These are phyloP conservation scores for Kregervanrija fluxuum DNA, from an alignment of 805 yeast species.

Conservation along the genomic window DNA sequence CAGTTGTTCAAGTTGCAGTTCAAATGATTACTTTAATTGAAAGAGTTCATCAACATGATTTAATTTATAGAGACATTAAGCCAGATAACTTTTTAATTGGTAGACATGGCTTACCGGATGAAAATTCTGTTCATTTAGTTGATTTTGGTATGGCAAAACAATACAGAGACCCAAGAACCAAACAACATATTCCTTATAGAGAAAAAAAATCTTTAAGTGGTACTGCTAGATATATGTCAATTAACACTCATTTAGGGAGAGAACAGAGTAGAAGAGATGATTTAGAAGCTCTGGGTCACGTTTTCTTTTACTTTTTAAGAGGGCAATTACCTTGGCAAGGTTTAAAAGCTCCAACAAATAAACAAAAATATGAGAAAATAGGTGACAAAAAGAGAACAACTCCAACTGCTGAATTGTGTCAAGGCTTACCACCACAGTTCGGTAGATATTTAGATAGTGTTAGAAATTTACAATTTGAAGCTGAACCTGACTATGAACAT, in stretches of 20 bases:
- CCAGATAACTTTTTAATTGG: conserved; percentile 97
- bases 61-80: conserved; percentile 93
- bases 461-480: conserved; percentile 85
- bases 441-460: conserved; percentile 87
- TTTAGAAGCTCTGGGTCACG: conserved; percentile 94
- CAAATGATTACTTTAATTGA: conserved; percentile 90
- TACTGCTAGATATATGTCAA: conserved; percentile 97
- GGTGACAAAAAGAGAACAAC: conserved; percentile 95
- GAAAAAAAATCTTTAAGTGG: conserved; percentile 95
- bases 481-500: conserved; percentile 89
- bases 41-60: conserved; percentile 79
- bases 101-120: conserved; percentile 75
- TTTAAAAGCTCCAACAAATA: conserved; percentile 93
- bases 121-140: conserved; percentile 79
- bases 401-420: conserved; percentile 75
- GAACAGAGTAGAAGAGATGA: conserved; percentile 97
- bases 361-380: conserved; percentile 94
- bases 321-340: conserved; percentile 99
- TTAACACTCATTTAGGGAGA: conserved; percentile 94
- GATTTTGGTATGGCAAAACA: conserved; percentile 99
- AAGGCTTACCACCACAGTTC: conserved; percentile 86
- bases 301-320: conserved; percentile 86
- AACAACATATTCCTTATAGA: conserved; percentile 92
- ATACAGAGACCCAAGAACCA: conserved; percentile 93
- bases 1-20: conserved; percentile 88